These are phyloP conservation scores for Calendula officinalis DNA, from an alignment of 129 eudicot species.

Conservation along the genomic window DNA sequence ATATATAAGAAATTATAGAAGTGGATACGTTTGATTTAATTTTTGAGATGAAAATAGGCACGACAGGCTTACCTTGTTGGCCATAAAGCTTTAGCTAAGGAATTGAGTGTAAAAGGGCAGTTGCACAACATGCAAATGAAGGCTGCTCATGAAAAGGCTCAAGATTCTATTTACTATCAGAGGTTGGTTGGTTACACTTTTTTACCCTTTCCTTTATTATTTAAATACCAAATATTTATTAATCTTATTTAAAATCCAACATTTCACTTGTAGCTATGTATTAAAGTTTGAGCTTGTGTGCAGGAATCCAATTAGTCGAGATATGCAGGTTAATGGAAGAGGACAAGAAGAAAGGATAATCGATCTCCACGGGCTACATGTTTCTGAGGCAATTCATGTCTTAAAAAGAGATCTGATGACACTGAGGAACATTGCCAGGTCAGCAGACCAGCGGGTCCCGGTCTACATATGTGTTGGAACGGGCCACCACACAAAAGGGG, in stretches of 20 bases:
- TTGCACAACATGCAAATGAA: slow-evolving; percentile 85
- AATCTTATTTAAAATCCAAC: not conserved
- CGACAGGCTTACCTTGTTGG: slow-evolving; percentile 76
- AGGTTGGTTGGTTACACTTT: slow-evolving; percentile 39
- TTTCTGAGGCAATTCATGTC: slow-evolving; percentile 72
- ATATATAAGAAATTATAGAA: not conserved
- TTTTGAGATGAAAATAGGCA: slow-evolving; percentile 43
- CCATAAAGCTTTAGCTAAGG: slow-evolving; percentile 81
- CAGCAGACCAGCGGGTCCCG: slow-evolving; percentile 60
- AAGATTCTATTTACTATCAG: slow-evolving; percentile 75
- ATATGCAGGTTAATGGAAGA: slow-evolving; percentile 46
- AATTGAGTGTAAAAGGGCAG: slow-evolving; percentile 76
- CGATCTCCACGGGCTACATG: slow-evolving; percentile 81
- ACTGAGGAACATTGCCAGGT: slow-evolving; percentile 63
- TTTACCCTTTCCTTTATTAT: not conserved
- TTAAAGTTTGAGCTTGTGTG: not conserved
- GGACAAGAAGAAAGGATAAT: slow-evolving; percentile 72
- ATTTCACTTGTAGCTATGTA: not conserved
- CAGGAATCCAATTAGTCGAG: slow-evolving; percentile 57
- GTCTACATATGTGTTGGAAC: slow-evolving; percentile 83
- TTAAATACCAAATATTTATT: not conserved
- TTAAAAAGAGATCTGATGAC: slow-evolving; percentile 60
- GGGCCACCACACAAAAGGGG: slow-evolving; percentile 78
- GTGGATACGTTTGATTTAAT: not conserved
- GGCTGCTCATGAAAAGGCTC: slow-evolving; percentile 85